phyloP scores from a whole-genome alignment of 805 yeast species.

The Ogataea nakhonphanomensis region DNA sequence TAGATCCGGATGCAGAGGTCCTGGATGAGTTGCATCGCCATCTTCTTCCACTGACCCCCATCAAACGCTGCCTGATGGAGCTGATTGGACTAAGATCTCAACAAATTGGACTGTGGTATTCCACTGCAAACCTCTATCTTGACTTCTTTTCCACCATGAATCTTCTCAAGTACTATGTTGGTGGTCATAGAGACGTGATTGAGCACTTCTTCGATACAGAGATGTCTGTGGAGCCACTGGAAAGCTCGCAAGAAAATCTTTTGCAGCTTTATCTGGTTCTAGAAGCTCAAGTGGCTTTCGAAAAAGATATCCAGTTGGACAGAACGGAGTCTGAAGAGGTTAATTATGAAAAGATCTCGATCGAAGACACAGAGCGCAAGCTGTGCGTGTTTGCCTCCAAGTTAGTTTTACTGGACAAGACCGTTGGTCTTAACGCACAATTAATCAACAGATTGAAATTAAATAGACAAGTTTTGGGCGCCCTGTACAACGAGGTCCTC shows the following conservation, averaged over 20 bases:
- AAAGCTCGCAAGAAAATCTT: constrained; percentile 32
- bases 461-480: constrained; percentile 25
- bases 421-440: constrained; percentile 14
- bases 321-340: constrained; percentile 50
- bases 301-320: constrained; percentile 40
- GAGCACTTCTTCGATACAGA: constrained; percentile 33
- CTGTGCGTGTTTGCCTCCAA: constrained; percentile 26
- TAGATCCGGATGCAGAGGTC: constrained; percentile 12
- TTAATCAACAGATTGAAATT: constrained; percentile 21
- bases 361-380: constrained; percentile 18
- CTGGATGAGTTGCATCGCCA: constrained; percentile 12
- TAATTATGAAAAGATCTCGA: constrained; percentile 17
- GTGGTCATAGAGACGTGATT: constrained; percentile 33
- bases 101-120: constrained; percentile 9
- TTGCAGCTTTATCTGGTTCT: constrained; percentile 43
- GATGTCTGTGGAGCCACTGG: constrained; percentile 29
- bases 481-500: constrained; percentile 17
- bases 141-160: constrained; percentile 26
- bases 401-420: constrained; percentile 19
- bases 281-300: constrained; percentile 44
- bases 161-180: constrained; percentile 23
- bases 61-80: constrained; percentile 10
- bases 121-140: constrained; percentile 9
- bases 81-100: constrained; percentile 1
- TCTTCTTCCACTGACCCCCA: constrained; percentile 10